Conservation (phyloP, 805 yeast species). For the Cyberlindnera japonica region DNA sequence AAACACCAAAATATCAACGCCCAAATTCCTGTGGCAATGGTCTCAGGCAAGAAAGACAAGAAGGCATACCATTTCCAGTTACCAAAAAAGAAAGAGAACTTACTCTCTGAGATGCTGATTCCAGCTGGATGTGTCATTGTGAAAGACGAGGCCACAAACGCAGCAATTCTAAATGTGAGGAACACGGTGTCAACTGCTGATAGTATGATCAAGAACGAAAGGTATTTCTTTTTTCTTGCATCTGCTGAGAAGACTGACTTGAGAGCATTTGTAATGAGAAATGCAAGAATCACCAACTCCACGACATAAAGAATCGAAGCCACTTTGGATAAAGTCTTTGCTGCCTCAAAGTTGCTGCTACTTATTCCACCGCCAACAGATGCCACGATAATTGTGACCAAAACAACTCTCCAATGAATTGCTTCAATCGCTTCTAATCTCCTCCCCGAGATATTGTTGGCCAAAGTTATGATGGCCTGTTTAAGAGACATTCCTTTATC, state of each 20-base stretch:
- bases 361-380: not conserved
- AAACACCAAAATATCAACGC: not conserved
- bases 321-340: not conserved
- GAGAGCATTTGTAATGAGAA: not conserved
- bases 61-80: not conserved
- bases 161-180: not conserved
- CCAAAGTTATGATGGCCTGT: not conserved
- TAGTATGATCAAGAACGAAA: not conserved
- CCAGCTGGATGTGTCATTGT: not conserved
- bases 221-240: not conserved
- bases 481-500: not conserved
- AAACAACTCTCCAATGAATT: not conserved
- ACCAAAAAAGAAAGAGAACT: conserved; percentile 1
- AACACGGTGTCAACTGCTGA: not conserved
- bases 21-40: not conserved
- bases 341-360: not conserved
- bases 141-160: not conserved
- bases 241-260: not conserved
- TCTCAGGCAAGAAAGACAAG: conserved; percentile 1
- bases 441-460: no score
- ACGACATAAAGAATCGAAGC: not conserved
- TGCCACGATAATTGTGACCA: not conserved
- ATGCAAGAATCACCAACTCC: not conserved
- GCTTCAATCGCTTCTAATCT: not conserved
- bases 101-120: not conserved